A percentile compares a stretch with the other conserved stretches of the same genome.
These are phyloP conservation scores for Nectriaceae sp. DNA, from an alignment of 2,329 filamentous ascomycete genomes.

Conservation along the genomic window DNA sequence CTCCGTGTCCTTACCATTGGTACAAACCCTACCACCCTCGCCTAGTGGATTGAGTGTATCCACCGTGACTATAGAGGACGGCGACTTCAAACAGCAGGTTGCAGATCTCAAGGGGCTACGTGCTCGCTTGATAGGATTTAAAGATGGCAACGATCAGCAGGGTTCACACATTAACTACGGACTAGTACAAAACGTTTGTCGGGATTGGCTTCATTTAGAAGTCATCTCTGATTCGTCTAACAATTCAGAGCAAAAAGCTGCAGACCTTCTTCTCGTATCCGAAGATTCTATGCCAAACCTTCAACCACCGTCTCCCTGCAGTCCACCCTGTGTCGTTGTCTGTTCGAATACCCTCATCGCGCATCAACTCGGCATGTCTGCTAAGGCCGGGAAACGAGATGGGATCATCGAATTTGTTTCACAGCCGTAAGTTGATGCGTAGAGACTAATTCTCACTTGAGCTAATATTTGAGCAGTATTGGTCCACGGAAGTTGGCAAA, in stretches of 20 bases:
- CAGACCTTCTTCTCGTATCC: slow-evolving; percentile 31
- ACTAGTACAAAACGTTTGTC: slow-evolving; percentile 11
- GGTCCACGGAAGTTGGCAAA: slow-evolving; percentile 41
- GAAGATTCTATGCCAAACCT: slow-evolving; percentile 8
- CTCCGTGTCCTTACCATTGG: slow-evolving; percentile 34
- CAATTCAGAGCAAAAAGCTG: slow-evolving; percentile 9
- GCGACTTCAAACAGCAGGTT: slow-evolving; percentile 32
- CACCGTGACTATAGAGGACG: slow-evolving; percentile 15
- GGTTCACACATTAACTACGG: neutral
- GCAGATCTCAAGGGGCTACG: slow-evolving; percentile 33
- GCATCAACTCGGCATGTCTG: slow-evolving; percentile 24
- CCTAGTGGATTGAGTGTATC: too few species aligned
- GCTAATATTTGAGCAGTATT: slow-evolving; percentile 21
- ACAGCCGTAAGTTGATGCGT: slow-evolving; percentile 35
- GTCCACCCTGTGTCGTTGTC: slow-evolving; percentile 33
- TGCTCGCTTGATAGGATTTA: slow-evolving; percentile 15
- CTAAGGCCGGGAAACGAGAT: slow-evolving; percentile 14
- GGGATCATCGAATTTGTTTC: slow-evolving; percentile 40
- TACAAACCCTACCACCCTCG: slow-evolving; percentile 1
- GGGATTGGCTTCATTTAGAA: slow-evolving; percentile 19
- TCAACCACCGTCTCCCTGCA: neutral
- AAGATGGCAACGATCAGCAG: neutral
- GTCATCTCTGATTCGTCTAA: slow-evolving; percentile 10
- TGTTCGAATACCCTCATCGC: slow-evolving; percentile 35
- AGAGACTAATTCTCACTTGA: neutral